phyloP scores from a whole-genome alignment of 768 basidiomycete species.

The Kwoniella bestiolae region DNA sequence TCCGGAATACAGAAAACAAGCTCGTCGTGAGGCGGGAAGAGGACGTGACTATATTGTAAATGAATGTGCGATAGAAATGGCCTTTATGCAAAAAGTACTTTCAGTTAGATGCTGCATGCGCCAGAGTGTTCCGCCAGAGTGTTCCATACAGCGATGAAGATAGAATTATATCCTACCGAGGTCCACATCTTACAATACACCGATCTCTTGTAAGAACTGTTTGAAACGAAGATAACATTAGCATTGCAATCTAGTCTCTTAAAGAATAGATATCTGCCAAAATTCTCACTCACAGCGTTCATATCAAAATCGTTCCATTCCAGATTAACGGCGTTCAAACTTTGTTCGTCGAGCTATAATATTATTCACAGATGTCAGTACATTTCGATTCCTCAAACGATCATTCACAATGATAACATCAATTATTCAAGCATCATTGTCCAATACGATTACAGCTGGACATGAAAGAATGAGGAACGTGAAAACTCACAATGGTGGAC shows the following conservation, averaged over 20 bases:
- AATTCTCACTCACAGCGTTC: constrained; percentile 13
- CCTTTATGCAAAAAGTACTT: too few relatives aligned
- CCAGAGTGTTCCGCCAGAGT: too few relatives aligned
- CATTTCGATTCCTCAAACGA: background rate
- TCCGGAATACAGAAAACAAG: too few relatives aligned
- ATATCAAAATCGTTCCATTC: constrained; percentile 25
- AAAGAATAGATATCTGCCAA: background rate
- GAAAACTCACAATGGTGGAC: background rate
- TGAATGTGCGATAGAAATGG: too few relatives aligned
- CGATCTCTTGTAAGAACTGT: constrained; percentile 5
- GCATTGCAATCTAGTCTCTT: background rate
- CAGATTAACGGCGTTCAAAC: background rate
- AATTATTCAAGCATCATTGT: background rate
- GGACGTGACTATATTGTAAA: too few relatives aligned
- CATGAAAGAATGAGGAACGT: background rate
- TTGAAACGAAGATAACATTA: background rate
- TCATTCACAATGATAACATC: background rate
- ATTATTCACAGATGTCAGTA: background rate
- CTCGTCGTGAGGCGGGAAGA: too few relatives aligned
- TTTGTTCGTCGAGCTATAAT: constrained; percentile 7
- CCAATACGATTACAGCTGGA: background rate
- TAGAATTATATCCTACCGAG: too few relatives aligned
- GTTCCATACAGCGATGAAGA: too few relatives aligned
- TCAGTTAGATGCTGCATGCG: too few relatives aligned
- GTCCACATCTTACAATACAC: constrained; percentile 3